Evolutionary conservation across 129 eudicot genomes (phyloP).

Genomic region (sunflower (Helianthus annuus)): DNA sequence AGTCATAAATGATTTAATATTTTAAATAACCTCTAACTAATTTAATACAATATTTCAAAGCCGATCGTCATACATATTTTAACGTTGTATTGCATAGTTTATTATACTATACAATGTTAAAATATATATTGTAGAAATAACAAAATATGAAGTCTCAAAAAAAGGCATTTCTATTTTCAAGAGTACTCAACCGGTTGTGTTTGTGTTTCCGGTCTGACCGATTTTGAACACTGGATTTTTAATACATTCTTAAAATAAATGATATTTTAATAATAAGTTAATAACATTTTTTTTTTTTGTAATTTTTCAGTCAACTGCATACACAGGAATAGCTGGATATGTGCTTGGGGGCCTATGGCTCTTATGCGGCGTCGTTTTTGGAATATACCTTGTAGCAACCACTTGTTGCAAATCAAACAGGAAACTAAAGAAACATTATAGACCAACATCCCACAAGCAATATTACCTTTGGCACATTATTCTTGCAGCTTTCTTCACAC

Average conservation of each 20-base stretch:
- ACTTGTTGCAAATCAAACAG: constrained; percentile 43
- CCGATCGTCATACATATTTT: too few relatives aligned
- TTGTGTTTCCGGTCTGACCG: too few relatives aligned
- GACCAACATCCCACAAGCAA: constrained; percentile 44
- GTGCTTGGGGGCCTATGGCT: constrained; percentile 69
- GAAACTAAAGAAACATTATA: constrained; percentile 44
- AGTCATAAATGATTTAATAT: too few relatives aligned
- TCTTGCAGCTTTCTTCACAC: constrained; percentile 50
- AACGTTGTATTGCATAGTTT: too few relatives aligned
- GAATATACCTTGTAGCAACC: constrained; percentile 45
- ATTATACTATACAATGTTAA: too few relatives aligned
- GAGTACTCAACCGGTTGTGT: too few relatives aligned
- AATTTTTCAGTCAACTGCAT: constrained; percentile 75
- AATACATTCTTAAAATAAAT: background rate
- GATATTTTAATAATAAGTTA: background rate
- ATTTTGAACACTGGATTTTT: too few relatives aligned
- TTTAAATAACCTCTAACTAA: too few relatives aligned
- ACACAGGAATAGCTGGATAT: constrained; percentile 78
- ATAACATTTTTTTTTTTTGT: background rate
- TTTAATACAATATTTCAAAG: too few relatives aligned
- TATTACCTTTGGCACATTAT: constrained; percentile 55
- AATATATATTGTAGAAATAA: too few relatives aligned
- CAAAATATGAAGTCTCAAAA: too few relatives aligned
- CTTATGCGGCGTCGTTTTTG: constrained; percentile 58
- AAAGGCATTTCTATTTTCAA: too few relatives aligned